phyloP scores from a whole-genome alignment of 1,139 yeast species.

The Sugiyamaella novakii region DNA sequence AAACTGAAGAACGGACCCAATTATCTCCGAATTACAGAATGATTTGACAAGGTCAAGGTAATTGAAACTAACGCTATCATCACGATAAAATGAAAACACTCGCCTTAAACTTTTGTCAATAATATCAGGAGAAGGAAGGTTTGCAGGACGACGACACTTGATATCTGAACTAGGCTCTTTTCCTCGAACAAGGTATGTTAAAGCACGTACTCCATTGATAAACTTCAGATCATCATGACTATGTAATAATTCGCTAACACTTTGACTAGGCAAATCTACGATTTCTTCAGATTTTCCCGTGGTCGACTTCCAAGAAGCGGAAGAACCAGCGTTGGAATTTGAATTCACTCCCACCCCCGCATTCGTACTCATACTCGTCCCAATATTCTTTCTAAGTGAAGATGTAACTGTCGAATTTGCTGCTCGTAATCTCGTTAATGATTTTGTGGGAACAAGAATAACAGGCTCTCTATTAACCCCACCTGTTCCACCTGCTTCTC shows the following conservation, averaged over 20 bases:
- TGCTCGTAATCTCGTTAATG: not conserved
- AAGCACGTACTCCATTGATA: constrained; percentile 27
- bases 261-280: not conserved
- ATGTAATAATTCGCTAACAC: constrained; percentile 26
- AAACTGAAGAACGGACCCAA: constrained; percentile 29
- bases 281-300: not conserved
- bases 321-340: not conserved
- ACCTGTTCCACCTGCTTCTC: constrained; percentile 19
- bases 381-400: not conserved
- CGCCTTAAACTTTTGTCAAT: constrained; percentile 28
- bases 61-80: constrained; percentile 9
- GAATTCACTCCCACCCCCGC: not conserved
- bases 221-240: constrained; percentile 28
- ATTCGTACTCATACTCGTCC: not conserved
- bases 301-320: not conserved
- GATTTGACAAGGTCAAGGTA: constrained; percentile 21
- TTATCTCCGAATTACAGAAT: constrained; percentile 26
- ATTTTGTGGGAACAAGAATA: constrained; percentile 2
- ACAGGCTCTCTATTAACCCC: constrained; percentile 1
- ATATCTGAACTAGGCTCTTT: constrained; percentile 25
- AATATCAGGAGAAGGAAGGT: constrained; percentile 31
- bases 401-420: not conserved
- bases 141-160: constrained; percentile 25
- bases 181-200: constrained; percentile 28
- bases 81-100: constrained; percentile 25